Conservation (phyloP, 2,329 filamentous ascomycete genomes). For the Cladosporium sp. region DNA sequence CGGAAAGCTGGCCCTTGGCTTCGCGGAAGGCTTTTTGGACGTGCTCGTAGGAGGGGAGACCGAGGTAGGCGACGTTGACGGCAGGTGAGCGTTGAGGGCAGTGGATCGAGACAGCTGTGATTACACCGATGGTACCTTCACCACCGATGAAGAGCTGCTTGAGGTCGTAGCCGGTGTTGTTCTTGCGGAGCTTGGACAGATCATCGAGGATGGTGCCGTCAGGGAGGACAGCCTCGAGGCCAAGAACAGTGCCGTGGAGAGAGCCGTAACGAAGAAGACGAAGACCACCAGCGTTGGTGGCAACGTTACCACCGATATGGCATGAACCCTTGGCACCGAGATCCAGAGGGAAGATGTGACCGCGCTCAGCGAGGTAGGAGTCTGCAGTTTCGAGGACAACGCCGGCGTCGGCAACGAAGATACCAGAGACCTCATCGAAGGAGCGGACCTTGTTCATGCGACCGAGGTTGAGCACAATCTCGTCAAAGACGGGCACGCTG, state of each 20-base stretch:
- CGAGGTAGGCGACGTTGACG: slow-evolving; percentile 93
- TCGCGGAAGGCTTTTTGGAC: slow-evolving; percentile 82
- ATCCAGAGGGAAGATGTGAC: slow-evolving; percentile 91
- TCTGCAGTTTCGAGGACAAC: slow-evolving; percentile 89
- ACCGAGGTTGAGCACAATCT: slow-evolving; percentile 88
- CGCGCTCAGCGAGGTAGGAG: slow-evolving; percentile 76
- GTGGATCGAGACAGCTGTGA: slow-evolving; percentile 85
- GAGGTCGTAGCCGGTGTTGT: slow-evolving; percentile 97
- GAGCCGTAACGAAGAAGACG: slow-evolving; percentile 89
- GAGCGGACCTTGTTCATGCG: slow-evolving; percentile 89
- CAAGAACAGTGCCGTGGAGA: slow-evolving; percentile 88
- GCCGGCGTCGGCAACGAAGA: slow-evolving; percentile 86
- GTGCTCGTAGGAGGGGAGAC: slow-evolving; percentile 85
- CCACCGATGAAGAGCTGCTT: slow-evolving; percentile 96
- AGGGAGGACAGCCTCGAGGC: slow-evolving; percentile 88
- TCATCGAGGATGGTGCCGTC: slow-evolving; percentile 92
- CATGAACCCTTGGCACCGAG: slow-evolving; percentile 97
- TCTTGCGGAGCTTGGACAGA: slow-evolving; percentile 85
- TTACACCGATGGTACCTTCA: slow-evolving; percentile 91
- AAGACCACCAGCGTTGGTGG: slow-evolving; percentile 92
- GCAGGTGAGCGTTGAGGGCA: slow-evolving; percentile 86
- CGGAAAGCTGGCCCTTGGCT: slow-evolving; percentile 85
- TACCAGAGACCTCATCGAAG: slow-evolving; percentile 90
- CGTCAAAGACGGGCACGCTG: slow-evolving; percentile 95
- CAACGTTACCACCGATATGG: slow-evolving; percentile 92